These are phyloP conservation scores for Schizosaccharomyces lindneri DNA, from an alignment of 805 yeast species.

Conservation along the genomic window DNA sequence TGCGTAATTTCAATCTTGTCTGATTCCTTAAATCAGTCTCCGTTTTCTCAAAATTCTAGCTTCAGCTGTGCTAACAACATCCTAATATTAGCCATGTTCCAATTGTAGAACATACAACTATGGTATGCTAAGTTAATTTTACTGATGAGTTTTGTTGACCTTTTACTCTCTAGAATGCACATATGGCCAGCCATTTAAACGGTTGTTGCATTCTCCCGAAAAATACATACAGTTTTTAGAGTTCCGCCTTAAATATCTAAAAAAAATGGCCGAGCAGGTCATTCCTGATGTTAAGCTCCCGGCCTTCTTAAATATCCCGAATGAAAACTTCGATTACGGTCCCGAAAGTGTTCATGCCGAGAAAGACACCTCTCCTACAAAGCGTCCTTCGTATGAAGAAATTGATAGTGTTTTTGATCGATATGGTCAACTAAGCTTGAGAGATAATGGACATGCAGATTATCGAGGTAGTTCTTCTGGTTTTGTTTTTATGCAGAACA, in stretches of 20 bases:
- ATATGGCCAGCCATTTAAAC: constrained; percentile 44
- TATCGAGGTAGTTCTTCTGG: not conserved
- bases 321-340: not conserved
- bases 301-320: not conserved
- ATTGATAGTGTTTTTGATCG: not conserved
- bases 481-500: not conserved
- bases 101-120: constrained; percentile 67
- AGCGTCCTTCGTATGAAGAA: not conserved
- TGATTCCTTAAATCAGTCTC: too few species aligned
- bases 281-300: not conserved
- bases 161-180: constrained; percentile 24
- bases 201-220: constrained; percentile 15
- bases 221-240: not conserved
- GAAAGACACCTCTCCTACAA: too few species aligned
- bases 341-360: too few species aligned
- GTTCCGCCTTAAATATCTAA: not conserved
- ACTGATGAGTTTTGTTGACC: not conserved
- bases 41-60: not conserved
- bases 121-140: constrained; percentile 10
- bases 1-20: too few species aligned
- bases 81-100: constrained; percentile 26
- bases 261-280: not conserved
- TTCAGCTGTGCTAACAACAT: not conserved
- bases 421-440: not conserved
- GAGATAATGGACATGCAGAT: not conserved